Base-by-base conservation (phyloP, 2,329 filamentous ascomycete genomes). In the Purpureocillium takamizusanense region DNA sequence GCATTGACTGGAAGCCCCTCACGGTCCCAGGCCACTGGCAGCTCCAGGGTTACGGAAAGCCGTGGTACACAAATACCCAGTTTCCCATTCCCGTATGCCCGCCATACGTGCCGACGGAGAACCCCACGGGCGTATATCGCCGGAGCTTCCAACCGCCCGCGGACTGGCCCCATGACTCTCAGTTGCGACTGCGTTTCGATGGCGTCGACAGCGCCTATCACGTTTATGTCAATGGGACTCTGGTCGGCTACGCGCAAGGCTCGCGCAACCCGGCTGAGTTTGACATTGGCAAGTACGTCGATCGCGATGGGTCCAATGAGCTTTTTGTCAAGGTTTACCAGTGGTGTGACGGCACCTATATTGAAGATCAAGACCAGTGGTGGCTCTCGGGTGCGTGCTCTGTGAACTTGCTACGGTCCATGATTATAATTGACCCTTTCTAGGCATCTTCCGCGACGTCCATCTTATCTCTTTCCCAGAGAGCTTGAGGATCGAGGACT, bases 201-300 rank as follows among this genome's bases (percentile, higher is more conserved):
- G 81, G 81, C 1, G 79, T 84, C 1, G 80, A 84, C 49, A 78
- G 76, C 47, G 74, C 80, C 0, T 84, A 78, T 47, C 78, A 83
- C 54, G 60, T 83, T 11, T 84, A 72, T 69, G 59, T 84, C 9
- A 84, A 85, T 46, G 75, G 76, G 1, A 10, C 21, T 25, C 10
- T 25, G 21, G 21, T 25, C 10, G 21, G 21, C 21, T 25, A 25
- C 49, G 74, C 74, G 7, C 78, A 85, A 51, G 81, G 80, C 2
- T 74, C 74, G n/a, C 66, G 80, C 30, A 84, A 84, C 47, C 67
- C 80, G 0, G 69, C 75, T 10, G 81, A 86, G 51, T 84, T 83
- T 47, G 80, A 85, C 44, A 62, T 86, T 9, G 76, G 76, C 1
- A 48, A 59, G 0, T 54, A 65, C 29, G 55, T 80, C 5, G 55